phyloP scores from a whole-genome alignment of 768 basidiomycete species.

The Hemileccinum rubropunctum region DNA sequence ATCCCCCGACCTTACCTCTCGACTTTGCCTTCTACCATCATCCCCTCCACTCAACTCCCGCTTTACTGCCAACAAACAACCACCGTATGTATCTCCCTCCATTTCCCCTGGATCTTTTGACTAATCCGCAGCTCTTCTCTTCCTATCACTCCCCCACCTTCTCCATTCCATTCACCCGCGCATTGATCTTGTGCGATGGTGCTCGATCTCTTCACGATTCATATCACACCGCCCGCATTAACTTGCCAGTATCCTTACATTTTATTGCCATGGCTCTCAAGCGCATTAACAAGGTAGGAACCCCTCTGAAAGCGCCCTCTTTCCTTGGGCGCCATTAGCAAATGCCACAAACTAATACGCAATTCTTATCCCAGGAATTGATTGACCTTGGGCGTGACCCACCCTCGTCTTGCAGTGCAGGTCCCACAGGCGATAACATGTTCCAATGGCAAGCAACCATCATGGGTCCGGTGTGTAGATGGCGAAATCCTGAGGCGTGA shows the following conservation, averaged over 20 bases:
- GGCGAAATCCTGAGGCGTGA: conserved; percentile 8
- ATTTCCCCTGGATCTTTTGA: neutral
- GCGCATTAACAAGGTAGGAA: conserved; percentile 96
- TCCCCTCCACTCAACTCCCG: neutral
- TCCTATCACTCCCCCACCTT: neutral
- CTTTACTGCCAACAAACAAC: conserved; percentile 1
- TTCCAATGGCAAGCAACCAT: conserved; percentile 99
- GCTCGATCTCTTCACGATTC: conserved; percentile 30
- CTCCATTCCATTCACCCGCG: neutral
- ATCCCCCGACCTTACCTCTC: conserved; percentile 7
- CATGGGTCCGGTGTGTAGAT: conserved; percentile 88
- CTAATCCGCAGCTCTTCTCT: neutral
- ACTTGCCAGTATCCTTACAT: conserved; percentile 9
- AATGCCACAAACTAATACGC: conserved; percentile 6
- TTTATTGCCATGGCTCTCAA: conserved; percentile 79
- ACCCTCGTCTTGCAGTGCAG: conserved; percentile 98
- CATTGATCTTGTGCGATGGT: conserved; percentile 40
- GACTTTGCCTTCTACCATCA: conserved; percentile 31
- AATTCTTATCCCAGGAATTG: conserved; percentile 69
- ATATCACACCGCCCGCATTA: conserved; percentile 10
- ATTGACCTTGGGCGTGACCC: conserved; percentile 99
- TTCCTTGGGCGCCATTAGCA: conserved; percentile 4
- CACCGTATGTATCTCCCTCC: conserved; percentile 9
- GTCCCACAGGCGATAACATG: conserved; percentile 96
- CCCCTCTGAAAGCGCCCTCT: neutral